Conservation (phyloP, 148 eudicot species). For the Dianthus caryophyllus region DNA sequence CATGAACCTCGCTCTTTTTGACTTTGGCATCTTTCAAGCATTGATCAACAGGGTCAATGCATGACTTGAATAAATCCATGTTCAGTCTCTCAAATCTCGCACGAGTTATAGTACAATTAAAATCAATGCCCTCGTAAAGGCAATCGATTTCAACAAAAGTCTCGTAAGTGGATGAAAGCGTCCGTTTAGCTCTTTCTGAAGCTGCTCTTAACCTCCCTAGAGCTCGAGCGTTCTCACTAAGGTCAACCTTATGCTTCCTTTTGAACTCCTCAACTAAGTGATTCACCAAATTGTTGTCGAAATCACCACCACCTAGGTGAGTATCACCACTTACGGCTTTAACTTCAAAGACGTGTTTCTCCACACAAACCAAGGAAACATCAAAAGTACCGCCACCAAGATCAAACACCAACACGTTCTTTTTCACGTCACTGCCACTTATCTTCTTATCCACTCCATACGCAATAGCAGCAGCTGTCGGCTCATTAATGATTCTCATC, state of each 20-base stretch:
- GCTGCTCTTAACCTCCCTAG: background rate
- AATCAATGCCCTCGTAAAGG: background rate
- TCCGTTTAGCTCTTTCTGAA: background rate
- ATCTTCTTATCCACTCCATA: background rate
- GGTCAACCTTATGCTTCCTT: background rate
- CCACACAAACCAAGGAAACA: background rate
- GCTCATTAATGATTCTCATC: background rate
- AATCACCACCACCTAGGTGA: background rate
- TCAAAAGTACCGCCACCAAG: background rate
- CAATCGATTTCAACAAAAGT: background rate
- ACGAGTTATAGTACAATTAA: background rate
- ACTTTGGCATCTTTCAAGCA: constrained; percentile 5
- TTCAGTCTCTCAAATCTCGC: constrained; percentile 2
- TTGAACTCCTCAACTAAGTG: background rate
- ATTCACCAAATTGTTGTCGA: background rate
- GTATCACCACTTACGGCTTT: too few species aligned
- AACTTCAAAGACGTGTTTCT: too few species aligned
- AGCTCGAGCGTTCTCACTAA: background rate
- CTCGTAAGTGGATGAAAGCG: background rate
- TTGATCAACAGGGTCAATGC: background rate
- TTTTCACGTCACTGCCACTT: too few species aligned
- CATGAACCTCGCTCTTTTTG: constrained; percentile 6
- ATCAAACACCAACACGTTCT: background rate
- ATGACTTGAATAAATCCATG: background rate
- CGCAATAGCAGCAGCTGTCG: background rate